These are phyloP conservation scores for Cladophialophora yegresii DNA, from an alignment of 2,329 filamentous ascomycete species.

Conservation along the genomic window DNA sequence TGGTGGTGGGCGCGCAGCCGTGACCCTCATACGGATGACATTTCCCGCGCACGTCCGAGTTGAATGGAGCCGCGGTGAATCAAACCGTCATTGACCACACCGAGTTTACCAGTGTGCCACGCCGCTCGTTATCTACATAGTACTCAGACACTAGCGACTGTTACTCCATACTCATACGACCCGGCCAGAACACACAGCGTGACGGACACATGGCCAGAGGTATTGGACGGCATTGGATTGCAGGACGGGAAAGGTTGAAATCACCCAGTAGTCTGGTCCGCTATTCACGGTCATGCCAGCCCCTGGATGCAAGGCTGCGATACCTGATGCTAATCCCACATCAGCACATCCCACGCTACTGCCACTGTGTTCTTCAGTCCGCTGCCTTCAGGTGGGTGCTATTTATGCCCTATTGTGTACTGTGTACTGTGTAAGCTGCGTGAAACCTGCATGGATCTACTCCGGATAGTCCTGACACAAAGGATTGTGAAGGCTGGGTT, in stretches of 20 bases:
- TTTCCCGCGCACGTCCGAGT: background rate
- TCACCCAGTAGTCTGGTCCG: background rate
- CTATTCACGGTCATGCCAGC: background rate
- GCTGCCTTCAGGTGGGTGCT: background rate
- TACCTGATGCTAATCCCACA: background rate
- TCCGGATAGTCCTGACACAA: background rate
- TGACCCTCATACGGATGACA: background rate
- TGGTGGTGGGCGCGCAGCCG: no score
- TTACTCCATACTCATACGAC: background rate
- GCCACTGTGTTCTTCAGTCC: background rate
- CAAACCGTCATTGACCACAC: slow-evolving; percentile 1
- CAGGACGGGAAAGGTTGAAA: background rate
- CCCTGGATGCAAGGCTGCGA: slow-evolving; percentile 15
- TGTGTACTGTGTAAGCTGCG: no score
- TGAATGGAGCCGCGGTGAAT: background rate
- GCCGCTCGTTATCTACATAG: background rate
- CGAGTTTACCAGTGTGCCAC: background rate
- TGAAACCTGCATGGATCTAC: background rate
- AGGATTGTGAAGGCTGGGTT: background rate
- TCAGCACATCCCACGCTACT: background rate
- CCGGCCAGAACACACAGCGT: background rate
- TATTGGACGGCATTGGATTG: background rate
- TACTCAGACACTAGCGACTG: background rate
- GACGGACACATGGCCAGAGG: background rate
- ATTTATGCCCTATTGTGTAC: background rate